Base-by-base conservation (phyloP, 2,329 filamentous ascomycete genomes). In the Chaetomium sp. region DNA sequence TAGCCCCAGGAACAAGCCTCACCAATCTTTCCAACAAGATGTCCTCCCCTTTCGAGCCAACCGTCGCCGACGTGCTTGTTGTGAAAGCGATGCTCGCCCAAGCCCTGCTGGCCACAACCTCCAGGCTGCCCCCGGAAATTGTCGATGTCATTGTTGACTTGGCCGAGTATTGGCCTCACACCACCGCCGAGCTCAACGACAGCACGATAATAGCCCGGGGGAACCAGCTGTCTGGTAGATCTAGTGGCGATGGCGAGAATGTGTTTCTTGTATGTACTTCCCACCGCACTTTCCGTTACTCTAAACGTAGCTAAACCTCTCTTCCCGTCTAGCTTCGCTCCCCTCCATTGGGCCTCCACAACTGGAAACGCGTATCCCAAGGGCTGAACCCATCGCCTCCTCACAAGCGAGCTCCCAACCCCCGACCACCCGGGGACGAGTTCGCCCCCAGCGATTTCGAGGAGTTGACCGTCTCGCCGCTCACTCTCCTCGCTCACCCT, bases 141-240 rank as follows among this genome's bases (percentile, higher is more conserved):
- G 70, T 82, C 40, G 77, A 85, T 62, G 65, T 68, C 46, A 75
- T 86, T 46, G 67, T 85, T 53, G 82, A 86, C 62, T 66, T 72
- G 34, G 83, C 81, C 53, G 81, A 85, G 67, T 86, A 85, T 67
- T 86, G 83, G 82, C 77, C 76, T 11, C 77, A 78, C 60, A 75
- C 76, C 0, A 68, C 70, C 1, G 64, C 69, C 8, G 67, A 67
- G 55, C 56, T 59, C 5, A 51, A 55, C 6, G 37, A 45, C 2
- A 43, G 44, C 0, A 49, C 53, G 3, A 51, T 65, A 5, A 32
- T 48, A 1, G 61, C 69, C 19, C 36, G 65, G 5, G 60, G 60
- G 10, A 37, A 40, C 4, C 40, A 33, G 11, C 5, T 9, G 6
- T 11, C 32, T 33, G 37, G 48, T 3, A 4, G 27, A 38, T 5